Base-by-base conservation (phyloP, 2,329 filamentous ascomycete species). In the Westerdykella sp. region DNA sequence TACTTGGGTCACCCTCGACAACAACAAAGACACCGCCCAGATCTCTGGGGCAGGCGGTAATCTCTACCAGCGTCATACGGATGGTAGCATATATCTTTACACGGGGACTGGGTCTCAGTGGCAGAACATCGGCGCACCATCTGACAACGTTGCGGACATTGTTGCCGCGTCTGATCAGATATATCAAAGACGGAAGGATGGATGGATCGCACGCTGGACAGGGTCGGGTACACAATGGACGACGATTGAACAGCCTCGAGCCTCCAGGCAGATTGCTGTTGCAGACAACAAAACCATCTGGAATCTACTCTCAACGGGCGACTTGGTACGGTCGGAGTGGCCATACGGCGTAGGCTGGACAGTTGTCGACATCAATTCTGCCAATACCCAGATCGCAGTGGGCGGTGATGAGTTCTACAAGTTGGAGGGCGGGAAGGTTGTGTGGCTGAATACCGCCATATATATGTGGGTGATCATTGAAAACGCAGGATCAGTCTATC, bases 371-470 rank as follows among this genome's bases (percentile, higher is more conserved):
- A n/a, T 35, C 1, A 58, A 59, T 37, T 18, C 55, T 1, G 43
- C 37, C 1, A 62, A 61, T 13, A 22, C 50, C 7, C 51, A 44
- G 3, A 60, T 62, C 21, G 53, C 56, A 5, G 49, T 53, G 16
- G 59, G 57, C 9, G 57, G 54, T 2, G 50, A 59, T 3, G 53
- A 60, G 9, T 58, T 62, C 41, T 62, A 60, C 46, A 62, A 62
- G 30, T 39, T 61, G 18, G 54, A 62, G 37, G 49, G 55, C 32
- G 54, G 57, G 0, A 36, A 21, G 7, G 50, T 62, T n/a, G 54
- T 61, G 13, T 62, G 57, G 53, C 39, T 62, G 11, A 51, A 61
- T 36, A 42, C 42, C 5, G 41, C 48, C 14, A 48, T 50, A 15
- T 51, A 48, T 5, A 47, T 46, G n/a, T 61, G 57, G 59, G 46